These are phyloP conservation scores for Haplosporangium sp. DNA, from an alignment of 371 early-diverging fungal genomes.

Conservation along the genomic window DNA sequence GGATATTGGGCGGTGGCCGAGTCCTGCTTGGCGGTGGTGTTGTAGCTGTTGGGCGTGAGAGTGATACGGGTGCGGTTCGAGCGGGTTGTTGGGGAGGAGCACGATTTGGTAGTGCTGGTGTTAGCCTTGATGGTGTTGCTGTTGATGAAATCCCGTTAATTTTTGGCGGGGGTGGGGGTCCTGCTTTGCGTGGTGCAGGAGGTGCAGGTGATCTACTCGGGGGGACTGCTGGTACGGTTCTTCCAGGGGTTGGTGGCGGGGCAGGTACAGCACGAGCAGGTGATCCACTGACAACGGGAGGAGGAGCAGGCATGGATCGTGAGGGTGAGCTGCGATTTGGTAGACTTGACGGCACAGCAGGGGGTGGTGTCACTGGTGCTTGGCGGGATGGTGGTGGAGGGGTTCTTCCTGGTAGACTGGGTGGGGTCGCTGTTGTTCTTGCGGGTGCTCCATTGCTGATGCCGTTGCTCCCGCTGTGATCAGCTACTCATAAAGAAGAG, in stretches of 20 bases:
- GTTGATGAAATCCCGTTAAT: conserved; percentile 36
- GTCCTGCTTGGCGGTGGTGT: conserved; percentile 25
- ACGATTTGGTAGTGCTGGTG: conserved; percentile 34
- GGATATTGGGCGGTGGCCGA: conserved; percentile 22
- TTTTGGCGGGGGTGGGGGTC: conserved; percentile 41
- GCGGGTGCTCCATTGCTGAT: conserved; percentile 47
- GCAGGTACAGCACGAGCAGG: conserved; percentile 37
- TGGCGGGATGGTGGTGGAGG: conserved; percentile 44
- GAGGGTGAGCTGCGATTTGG: conserved; percentile 44
- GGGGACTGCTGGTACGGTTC: conserved; percentile 29
- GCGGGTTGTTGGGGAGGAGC: conserved; percentile 38
- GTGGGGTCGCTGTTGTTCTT: conserved; percentile 46
- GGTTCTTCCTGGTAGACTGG: conserved; percentile 34
- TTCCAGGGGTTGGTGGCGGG: conserved; percentile 46
- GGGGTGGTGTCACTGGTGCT: conserved; percentile 50
- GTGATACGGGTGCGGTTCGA: conserved; percentile 31
- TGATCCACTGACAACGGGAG: conserved; percentile 34
- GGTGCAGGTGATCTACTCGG: conserved; percentile 38
- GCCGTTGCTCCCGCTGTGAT: conserved; percentile 21
- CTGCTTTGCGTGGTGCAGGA: conserved; percentile 35
- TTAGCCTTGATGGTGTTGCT: conserved; percentile 55
- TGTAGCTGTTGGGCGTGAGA: conserved; percentile 11
- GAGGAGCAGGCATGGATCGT: conserved; percentile 43
- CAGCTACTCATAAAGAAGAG: conserved; percentile 14
- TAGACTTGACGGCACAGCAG: conserved; percentile 46